These are phyloP conservation scores for Magnolia changhungtana DNA, from an alignment of 164 flowering plant species.

Conservation along the genomic window DNA sequence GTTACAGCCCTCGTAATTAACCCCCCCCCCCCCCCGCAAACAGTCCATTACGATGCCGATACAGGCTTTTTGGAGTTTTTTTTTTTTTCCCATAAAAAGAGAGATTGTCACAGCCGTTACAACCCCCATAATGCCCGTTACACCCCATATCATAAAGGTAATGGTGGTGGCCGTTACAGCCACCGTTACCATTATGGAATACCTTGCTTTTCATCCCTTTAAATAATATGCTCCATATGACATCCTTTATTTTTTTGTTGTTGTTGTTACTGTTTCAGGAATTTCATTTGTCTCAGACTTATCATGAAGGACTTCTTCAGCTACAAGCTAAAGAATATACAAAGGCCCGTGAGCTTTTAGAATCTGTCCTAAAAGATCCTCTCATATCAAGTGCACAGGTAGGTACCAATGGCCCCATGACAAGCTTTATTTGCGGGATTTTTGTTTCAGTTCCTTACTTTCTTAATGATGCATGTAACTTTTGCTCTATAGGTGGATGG, in stretches of 20 bases:
- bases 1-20: no score
- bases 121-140: no score
- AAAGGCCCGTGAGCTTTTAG: constrained; percentile 77
- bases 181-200: no score
- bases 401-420: constrained; percentile 33
- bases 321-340: constrained; percentile 80
- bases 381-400: constrained; percentile 73
- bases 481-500: constrained; percentile 51
- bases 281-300: constrained; percentile 82
- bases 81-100: no score
- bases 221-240: no score
- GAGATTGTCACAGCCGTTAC: no score
- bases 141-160: no score
- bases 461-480: constrained; percentile 7
- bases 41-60: no score
- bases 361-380: constrained; percentile 81
- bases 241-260: not conserved
- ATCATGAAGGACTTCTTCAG: constrained; percentile 87
- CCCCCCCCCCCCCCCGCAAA: no score
- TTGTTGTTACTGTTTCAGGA: constrained; percentile 46
- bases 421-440: not conserved
- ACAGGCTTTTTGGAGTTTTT: no score
- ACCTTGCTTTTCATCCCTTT: no score
- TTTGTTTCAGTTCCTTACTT: not conserved
- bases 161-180: no score